These are phyloP conservation scores for Thraustochytrium striatum DNA, from an alignment of 352 stramenopile genomes.

Conservation along the genomic window DNA sequence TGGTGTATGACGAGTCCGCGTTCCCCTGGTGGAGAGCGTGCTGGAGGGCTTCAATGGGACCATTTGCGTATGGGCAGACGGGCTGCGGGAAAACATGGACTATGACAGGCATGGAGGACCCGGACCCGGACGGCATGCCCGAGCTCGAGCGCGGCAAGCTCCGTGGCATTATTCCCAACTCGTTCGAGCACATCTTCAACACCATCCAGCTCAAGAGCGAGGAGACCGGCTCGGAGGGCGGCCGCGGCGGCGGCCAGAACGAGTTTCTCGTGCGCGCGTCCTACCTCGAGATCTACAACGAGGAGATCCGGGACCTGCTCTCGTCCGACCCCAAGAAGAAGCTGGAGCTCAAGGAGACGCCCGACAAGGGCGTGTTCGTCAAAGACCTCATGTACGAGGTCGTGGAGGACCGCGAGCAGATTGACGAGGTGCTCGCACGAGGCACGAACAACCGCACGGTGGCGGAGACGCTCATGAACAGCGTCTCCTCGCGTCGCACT, in stretches of 20 bases:
- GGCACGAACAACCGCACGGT: conserved; percentile 67
- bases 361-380: conserved; percentile 77
- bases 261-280: conserved; percentile 84
- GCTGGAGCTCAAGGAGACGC: conserved; percentile 81
- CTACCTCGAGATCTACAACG: conserved; percentile 98
- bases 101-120: conserved; percentile 73
- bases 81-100: conserved; percentile 79
- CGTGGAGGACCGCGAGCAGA: conserved; percentile 68
- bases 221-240: background rate
- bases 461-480: conserved; percentile 81
- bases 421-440: conserved; percentile 67
- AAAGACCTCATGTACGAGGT: conserved; percentile 71
- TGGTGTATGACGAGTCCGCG: conserved; percentile 55
- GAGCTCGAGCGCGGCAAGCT: conserved; percentile 53
- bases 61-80: conserved; percentile 80
- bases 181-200: conserved; percentile 82
- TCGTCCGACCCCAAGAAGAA: conserved; percentile 68
- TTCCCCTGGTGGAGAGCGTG: conserved; percentile 74
- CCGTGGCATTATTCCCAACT: conserved; percentile 77
- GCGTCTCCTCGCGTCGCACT: conserved; percentile 78
- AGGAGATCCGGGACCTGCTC: conserved; percentile 91
- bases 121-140: conserved; percentile 44
- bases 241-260: background rate
- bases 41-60: conserved; percentile 84
- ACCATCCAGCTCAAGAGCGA: conserved; percentile 56